Evolutionary conservation across 2,329 filamentous ascomycete genomes (phyloP), one percentile per base, ranked within the genome.

Genomic region (Epichloe typhina): DNA sequence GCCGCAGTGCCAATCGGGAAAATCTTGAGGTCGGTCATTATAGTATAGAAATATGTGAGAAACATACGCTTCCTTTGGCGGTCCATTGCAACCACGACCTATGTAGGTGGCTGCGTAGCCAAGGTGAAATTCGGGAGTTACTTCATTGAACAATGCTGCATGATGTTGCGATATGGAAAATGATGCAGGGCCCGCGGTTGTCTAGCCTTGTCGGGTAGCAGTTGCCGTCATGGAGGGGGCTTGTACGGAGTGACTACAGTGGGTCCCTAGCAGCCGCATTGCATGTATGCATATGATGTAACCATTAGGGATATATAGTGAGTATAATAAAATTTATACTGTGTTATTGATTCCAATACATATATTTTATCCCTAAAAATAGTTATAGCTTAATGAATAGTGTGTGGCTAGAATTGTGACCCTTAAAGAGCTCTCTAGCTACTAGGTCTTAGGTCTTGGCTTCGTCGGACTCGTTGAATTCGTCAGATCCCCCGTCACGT

Each of bases 131-230:
- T 39, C 8, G 21, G 26, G 5, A 9, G 19, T 49, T 33, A 40
- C 47, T n/a, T 39, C 47, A 52, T 52, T 50, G 49, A 50, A 50
- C 55, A 55, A 57, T 52, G 51, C 26, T 54, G 50, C 54, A 44
- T 5, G 26, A 23, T 46, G 17, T 26, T 46, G 26, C 15, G 33
- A 17, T 26, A 12, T 23, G 15, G 33, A 17, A 46, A 46, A 11
- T n/a, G 7, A 33, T 33, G 40, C 12, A 19, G 40, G 40, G 40
- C 44, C 17, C n/a, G n/a, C 15, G 44, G n/a, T 21, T 17, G n/a
- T 13, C 33, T 33, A 46, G 47, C 17, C 33, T 31, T 17, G 33
- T 49, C 38, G 38, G 33, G 15, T 23, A 37, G 23, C 19, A 23
- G 19, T 23, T 23, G 35, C 33, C 35, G 17, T n/a, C 40, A 23